These are phyloP conservation scores for Phytophthora hybrid DNA, from an alignment of 352 stramenopile species.

Conservation along the genomic window DNA sequence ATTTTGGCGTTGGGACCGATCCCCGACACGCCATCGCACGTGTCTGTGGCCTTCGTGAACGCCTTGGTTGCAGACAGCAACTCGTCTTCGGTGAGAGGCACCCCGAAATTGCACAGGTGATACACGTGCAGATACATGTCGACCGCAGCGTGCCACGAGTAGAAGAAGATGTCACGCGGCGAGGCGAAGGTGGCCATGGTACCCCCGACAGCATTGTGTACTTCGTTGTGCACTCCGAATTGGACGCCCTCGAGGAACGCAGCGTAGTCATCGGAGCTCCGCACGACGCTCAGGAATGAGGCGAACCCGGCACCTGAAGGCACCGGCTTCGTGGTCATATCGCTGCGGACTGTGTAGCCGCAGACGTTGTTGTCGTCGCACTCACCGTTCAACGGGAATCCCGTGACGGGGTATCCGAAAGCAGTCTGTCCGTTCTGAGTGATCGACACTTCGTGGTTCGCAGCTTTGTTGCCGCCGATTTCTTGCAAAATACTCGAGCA, in stretches of 20 bases:
- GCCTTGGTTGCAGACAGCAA: slow-evolving; percentile 45
- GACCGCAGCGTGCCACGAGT: slow-evolving; percentile 61
- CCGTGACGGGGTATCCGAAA: slow-evolving; percentile 35
- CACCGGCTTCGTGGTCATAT: slow-evolving; percentile 40
- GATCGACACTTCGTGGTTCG: slow-evolving; percentile 11
- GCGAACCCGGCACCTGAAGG: slow-evolving; percentile 50
- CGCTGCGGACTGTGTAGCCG: slow-evolving; percentile 42
- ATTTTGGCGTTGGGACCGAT: slow-evolving; percentile 41
- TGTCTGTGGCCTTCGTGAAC: slow-evolving; percentile 47
- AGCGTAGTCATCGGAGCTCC: slow-evolving; percentile 53
- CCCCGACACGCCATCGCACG: slow-evolving; percentile 46
- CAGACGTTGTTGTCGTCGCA: slow-evolving; percentile 47
- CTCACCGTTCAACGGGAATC: slow-evolving; percentile 35
- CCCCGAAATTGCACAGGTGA: slow-evolving; percentile 60
- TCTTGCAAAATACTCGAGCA: slow-evolving; percentile 60
- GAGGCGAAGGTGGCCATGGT: slow-evolving; percentile 55
- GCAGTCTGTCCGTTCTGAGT: slow-evolving; percentile 37
- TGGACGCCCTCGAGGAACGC: slow-evolving; percentile 62
- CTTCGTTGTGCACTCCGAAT: slow-evolving; percentile 62
- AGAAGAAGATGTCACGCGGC: slow-evolving; percentile 62
- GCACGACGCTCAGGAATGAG: slow-evolving; percentile 49
- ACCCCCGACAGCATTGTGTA: slow-evolving; percentile 57
- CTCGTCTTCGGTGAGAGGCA: slow-evolving; percentile 42
- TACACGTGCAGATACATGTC: slow-evolving; percentile 68
- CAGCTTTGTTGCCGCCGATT: slow-evolving; percentile 43